phyloP scores from a whole-genome alignment of 164 flowering plant species.

The Umbellularia californica region DNA sequence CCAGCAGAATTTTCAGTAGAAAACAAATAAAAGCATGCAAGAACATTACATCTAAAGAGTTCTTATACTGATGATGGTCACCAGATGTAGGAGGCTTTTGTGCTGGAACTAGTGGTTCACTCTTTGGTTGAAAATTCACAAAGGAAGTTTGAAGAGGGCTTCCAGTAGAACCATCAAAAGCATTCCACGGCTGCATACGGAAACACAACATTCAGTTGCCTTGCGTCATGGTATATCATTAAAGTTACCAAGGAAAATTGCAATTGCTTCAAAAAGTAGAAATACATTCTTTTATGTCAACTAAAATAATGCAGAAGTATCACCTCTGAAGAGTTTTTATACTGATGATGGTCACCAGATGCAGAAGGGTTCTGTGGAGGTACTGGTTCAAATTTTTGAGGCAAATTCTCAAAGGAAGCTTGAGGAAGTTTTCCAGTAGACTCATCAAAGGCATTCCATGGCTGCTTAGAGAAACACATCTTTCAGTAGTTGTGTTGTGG shows the following conservation, averaged over 20 bases:
- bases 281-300: too few species aligned
- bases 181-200: too few species aligned
- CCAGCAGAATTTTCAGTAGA: neutral
- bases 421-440: conserved; percentile 23
- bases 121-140: too few species aligned
- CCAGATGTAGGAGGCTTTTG: conserved; percentile 18
- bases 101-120: too few species aligned
- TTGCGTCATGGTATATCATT: too few species aligned
- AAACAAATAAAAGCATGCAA: neutral
- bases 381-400: conserved; percentile 25
- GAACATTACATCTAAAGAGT: conserved; percentile 36
- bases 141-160: too few species aligned
- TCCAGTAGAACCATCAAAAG: too few species aligned
- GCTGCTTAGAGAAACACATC: conserved; percentile 26
- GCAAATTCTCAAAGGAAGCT: conserved; percentile 16
- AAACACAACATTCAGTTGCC: too few species aligned
- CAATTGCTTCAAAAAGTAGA: too few species aligned
- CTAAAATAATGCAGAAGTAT: neutral
- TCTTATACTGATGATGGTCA: conserved; percentile 23
- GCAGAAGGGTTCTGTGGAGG: conserved; percentile 5
- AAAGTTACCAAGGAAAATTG: too few species aligned
- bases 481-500: neutral
- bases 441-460: conserved; percentile 76
- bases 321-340: neutral
- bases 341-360: neutral